Conservation (phyloP, 306 rosid genomes). For the Elaeagnus macrophylla region DNA sequence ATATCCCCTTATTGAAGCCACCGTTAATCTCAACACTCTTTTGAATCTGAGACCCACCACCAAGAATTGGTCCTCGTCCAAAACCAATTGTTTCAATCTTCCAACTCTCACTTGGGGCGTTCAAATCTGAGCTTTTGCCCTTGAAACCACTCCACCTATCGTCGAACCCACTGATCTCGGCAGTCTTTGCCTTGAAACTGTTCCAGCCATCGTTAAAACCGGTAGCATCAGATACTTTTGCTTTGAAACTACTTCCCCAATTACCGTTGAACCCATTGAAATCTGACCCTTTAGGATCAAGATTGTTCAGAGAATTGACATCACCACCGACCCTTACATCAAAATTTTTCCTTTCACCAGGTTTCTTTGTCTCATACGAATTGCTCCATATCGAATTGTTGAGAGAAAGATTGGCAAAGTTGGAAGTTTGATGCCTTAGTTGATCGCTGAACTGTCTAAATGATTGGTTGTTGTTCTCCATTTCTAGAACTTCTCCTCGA, state of each 20-base stretch:
- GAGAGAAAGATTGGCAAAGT: conserved; percentile 45
- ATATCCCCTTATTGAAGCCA: conserved; percentile 69
- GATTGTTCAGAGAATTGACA: conserved; percentile 21
- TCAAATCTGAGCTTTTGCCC: conserved; percentile 12
- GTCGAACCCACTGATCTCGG: conserved; percentile 19
- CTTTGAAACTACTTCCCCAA: conserved; percentile 6
- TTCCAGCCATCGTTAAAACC: conserved; percentile 24
- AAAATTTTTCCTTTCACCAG: conserved; percentile 53
- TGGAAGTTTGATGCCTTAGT: conserved; percentile 54
- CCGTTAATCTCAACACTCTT: conserved; percentile 35
- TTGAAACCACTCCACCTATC: conserved; percentile 24
- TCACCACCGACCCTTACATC: conserved; percentile 90
- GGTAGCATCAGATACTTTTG: conserved; percentile 16
- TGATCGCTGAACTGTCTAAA: conserved; percentile 88
- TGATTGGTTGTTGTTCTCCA: conserved; percentile 63
- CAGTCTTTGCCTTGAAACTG: conserved; percentile 18
- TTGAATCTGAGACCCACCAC: conserved; percentile 21
- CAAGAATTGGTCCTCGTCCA: conserved; percentile 15
- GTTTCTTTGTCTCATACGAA: conserved; percentile 38
- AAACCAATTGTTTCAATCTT: conserved; percentile 13
- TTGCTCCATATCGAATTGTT: conserved; percentile 84
- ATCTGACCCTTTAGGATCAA: conserved; percentile 31
- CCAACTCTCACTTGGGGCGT: conserved; percentile 22
- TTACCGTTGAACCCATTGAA: too few relatives aligned
- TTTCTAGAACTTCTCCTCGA: conserved; percentile 4